A percentile compares a stretch with the other conserved stretches of the same genome.
Conservation (phyloP, 257 asterid species). For the Solanum neorickii region DNA sequence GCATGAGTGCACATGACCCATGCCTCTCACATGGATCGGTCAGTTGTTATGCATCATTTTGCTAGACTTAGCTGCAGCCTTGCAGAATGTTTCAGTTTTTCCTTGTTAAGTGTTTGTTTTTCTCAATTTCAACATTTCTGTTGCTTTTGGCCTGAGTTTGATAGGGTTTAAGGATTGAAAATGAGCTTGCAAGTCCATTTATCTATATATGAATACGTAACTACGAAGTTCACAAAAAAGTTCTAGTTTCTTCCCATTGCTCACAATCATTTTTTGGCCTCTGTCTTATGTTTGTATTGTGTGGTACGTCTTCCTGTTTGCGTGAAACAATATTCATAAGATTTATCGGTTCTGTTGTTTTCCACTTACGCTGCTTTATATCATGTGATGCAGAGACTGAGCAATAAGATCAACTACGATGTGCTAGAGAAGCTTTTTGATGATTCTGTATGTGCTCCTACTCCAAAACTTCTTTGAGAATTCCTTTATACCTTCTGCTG, state of each 20-base stretch:
- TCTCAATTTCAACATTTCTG: not conserved
- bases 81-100: not conserved
- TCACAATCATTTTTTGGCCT: not conserved
- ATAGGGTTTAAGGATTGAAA: not conserved
- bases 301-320: not conserved
- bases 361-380: not conserved
- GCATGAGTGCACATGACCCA: not conserved
- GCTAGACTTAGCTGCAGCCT: not conserved
- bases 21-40: not conserved
- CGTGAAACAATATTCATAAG: not conserved
- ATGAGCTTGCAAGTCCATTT: not conserved
- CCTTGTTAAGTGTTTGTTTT: not conserved
- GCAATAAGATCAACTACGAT: constrained; percentile 42
- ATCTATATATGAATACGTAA: not conserved
- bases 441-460: constrained; percentile 39
- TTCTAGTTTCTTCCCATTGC: not conserved
- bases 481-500: not conserved
- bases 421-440: constrained; percentile 40
- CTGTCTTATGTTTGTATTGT: not conserved
- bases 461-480: not conserved
- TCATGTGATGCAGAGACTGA: constrained; percentile 32
- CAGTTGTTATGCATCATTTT: not conserved
- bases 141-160: not conserved
- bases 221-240: not conserved
- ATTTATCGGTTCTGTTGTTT: not conserved